These are phyloP conservation scores for Kodamaea nitidulidarum DNA, from an alignment of 805 yeast species.

Conservation along the genomic window DNA sequence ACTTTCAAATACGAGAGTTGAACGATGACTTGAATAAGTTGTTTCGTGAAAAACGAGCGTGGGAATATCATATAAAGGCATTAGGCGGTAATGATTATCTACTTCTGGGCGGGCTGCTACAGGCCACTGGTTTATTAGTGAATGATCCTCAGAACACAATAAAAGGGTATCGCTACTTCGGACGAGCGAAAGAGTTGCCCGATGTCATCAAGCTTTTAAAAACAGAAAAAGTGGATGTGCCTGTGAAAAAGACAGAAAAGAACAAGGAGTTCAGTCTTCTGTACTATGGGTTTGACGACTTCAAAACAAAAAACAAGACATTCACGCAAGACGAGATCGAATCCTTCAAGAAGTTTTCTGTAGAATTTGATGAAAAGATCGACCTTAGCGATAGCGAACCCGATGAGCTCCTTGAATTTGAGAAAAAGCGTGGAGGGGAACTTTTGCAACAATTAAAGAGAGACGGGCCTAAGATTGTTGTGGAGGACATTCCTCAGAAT, in stretches of 20 bases:
- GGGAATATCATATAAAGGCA: slow-evolving; percentile 71
- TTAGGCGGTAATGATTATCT: slow-evolving; percentile 74
- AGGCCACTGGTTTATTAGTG: slow-evolving; percentile 10
- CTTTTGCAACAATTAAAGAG: slow-evolving; percentile 11
- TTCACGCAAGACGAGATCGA: slow-evolving; percentile 4
- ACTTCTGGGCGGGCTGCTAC: slow-evolving; percentile 21
- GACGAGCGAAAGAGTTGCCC: slow-evolving; percentile 76
- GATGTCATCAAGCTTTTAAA: slow-evolving; percentile 48
- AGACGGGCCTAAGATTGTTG: slow-evolving; percentile 8
- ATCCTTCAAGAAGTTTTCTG: neutral
- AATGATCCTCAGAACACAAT: slow-evolving; percentile 7
- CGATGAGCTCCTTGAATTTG: slow-evolving; percentile 26
- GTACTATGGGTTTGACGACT: slow-evolving; percentile 8
- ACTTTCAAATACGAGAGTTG: slow-evolving; percentile 60
- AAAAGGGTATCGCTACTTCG: slow-evolving; percentile 70
- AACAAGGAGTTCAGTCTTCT: slow-evolving; percentile 4
- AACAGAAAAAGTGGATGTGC: slow-evolving; percentile 10
- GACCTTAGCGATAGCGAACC: neutral
- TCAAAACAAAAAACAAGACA: neutral
- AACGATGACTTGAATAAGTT: slow-evolving; percentile 71
- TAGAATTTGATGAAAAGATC: slow-evolving; percentile 1
- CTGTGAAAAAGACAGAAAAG: slow-evolving; percentile 24
- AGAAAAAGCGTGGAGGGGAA: slow-evolving; percentile 22
- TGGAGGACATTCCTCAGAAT: slow-evolving; percentile 19
- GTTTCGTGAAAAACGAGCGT: slow-evolving; percentile 62